Conservation (phyloP, 2,329 filamentous ascomycete genomes). For the Alternaria consortialis region DNA sequence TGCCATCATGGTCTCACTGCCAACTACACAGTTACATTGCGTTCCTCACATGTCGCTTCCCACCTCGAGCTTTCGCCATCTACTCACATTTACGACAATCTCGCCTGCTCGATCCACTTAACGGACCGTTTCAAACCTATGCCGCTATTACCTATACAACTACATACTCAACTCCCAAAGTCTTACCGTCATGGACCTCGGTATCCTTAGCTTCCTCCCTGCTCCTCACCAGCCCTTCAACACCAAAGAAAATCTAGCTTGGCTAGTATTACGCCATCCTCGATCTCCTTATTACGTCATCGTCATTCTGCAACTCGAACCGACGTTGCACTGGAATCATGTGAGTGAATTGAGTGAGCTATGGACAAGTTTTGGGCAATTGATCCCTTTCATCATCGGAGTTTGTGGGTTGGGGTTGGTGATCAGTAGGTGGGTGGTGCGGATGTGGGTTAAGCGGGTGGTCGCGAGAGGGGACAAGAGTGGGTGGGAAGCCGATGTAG, state of each 20-base stretch:
- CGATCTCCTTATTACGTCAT: slow-evolving; percentile 20
- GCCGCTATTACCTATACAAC: not conserved
- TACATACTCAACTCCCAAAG: not conserved
- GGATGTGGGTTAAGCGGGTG: slow-evolving; percentile 1
- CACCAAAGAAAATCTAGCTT: slow-evolving; percentile 18
- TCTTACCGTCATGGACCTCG: not conserved
- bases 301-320: slow-evolving; percentile 20
- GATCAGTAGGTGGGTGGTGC: slow-evolving; percentile 5
- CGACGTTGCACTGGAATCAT: slow-evolving; percentile 12
- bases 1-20: slow-evolving; percentile 8
- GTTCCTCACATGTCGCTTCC: slow-evolving; percentile 4
- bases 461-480: not conserved
- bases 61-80: slow-evolving; percentile 7
- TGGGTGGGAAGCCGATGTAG: not conserved
- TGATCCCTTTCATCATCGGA: slow-evolving; percentile 27
- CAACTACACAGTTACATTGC: slow-evolving; percentile 1
- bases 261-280: slow-evolving; percentile 16
- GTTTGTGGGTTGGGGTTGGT: slow-evolving; percentile 18
- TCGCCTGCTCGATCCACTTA: slow-evolving; percentile 6
- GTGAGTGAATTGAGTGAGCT: slow-evolving; percentile 14
- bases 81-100: slow-evolving; percentile 12
- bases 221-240: not conserved
- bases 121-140: not conserved
- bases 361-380: slow-evolving; percentile 21
- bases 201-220: not conserved